Evolutionary conservation across 1,139 yeast species (phyloP), one percentile per base, ranked within the genome.

Genomic region (Blastobotrys elegans): DNA sequence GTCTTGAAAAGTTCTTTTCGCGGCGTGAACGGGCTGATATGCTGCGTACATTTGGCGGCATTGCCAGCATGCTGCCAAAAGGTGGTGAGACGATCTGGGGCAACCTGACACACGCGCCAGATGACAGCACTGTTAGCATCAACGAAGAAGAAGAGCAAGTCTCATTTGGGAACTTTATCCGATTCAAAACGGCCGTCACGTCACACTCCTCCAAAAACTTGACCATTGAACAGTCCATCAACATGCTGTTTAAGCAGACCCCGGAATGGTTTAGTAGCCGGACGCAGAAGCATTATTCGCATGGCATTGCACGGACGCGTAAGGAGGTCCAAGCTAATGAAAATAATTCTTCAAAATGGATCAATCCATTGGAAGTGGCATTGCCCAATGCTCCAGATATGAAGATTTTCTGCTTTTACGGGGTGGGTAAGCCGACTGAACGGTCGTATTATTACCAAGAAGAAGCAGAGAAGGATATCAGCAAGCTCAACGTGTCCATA

Each of bases 81-180:
- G 98, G 98, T 29, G 97, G 97, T 2, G 82, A 82, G 39, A 63
- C 79, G 5, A 77, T 92, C 37, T 92, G 98, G 98, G 98, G 97
- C 7, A 74, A 79, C 56, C 52, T 62, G 35, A 35, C 56, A 2
- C 55, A 55, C 17, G 74, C 79, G 1, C 72, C 73, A 17, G 96
- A 87, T 61, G 69, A 65, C 40, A 59, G 53, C 27, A 56, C 62
- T 4, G 64, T 59, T 3, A 11, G 6, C 4, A 18, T 16, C 5
- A 65, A 65, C n/a, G 14, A 10, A 17, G 29, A 20, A 4, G 43
- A 26, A 5, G 65, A 59, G 22, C 68, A 71, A 41, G 43, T 8
- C 27, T 69, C 84, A 4, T 83, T 77, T 63, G 98, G 97, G 4
- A 79, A 77, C 40, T 92, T 92, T 61, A 77, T 92, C 41, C 73